These are phyloP conservation scores for Solanum corneliomulleri DNA, from an alignment of 257 asterid genomes.

Conservation along the genomic window DNA sequence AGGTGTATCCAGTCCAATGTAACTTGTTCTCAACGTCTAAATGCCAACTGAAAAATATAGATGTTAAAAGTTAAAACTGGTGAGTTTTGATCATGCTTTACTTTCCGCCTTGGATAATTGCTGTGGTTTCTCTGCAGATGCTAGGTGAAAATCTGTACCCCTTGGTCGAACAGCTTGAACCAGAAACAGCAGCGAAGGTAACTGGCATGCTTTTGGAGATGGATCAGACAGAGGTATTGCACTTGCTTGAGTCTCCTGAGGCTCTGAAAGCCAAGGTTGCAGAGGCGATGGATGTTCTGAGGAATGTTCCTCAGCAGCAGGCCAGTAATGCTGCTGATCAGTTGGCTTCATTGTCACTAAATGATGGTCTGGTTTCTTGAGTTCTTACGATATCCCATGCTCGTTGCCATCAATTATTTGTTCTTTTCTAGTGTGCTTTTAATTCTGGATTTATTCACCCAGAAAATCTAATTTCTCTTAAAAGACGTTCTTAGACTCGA, in stretches of 20 bases:
- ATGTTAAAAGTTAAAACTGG: background rate
- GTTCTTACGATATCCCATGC: background rate
- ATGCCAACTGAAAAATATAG: background rate
- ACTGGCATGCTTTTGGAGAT: constrained; percentile 68
- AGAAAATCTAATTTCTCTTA: background rate
- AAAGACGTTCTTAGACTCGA: background rate
- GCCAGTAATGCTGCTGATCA: constrained; percentile 37
- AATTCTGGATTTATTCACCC: background rate
- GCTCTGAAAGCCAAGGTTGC: constrained; percentile 51
- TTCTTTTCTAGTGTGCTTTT: background rate
- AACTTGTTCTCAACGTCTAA: background rate
- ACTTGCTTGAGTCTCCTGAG: constrained; percentile 63
- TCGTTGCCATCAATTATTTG: background rate
- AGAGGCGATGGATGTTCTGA: constrained; percentile 53
- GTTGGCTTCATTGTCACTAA: constrained; percentile 49
- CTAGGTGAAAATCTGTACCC: constrained; percentile 56
- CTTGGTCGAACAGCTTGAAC: constrained; percentile 52
- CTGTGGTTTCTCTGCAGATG: constrained; percentile 31
- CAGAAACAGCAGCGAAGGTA: constrained; percentile 50
- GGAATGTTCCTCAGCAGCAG: constrained; percentile 57
- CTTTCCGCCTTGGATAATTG: background rate
- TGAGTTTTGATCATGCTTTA: background rate
- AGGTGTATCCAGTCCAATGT: background rate
- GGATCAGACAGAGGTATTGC: constrained; percentile 61
- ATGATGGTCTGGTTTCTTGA: constrained; percentile 27